Evolutionary conservation across 2,329 filamentous ascomycete species (phyloP), one percentile per base, ranked within the genome.

Genomic region (Arthrobotrys sinensis): DNA sequence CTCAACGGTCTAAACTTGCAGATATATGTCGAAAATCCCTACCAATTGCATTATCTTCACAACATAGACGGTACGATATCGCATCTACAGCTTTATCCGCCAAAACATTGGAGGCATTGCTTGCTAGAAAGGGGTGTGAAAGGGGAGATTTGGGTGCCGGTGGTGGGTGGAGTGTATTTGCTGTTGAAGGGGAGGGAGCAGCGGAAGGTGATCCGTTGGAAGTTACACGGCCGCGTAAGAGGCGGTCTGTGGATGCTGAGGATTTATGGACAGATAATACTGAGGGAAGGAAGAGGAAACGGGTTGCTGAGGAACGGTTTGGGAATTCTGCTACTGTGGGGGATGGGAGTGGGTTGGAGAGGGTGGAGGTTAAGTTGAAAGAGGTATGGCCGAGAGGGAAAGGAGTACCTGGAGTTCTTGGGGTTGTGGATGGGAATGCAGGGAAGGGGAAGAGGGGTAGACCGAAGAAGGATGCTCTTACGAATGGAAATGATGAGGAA

Each of bases 161-260:
- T 21, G 94, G 93, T 0, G 93, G 92, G 4, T 97, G 93, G 90
- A 89, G 90, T 81, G 88, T 94, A 21, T 97, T 96, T 82, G 89
- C 91, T 4, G 89, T 92, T 76, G 90, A 90, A 45, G 84, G 85
- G 84, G 79, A 84, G 82, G 60, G 86, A 85, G 24, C 86, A 88
- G 65, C 88, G 70, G 76, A 82, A 77, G 66, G 46, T 40, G 45
- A 77, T 19, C 90, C 90, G 3, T 82, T 91, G 12, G 88, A 90
- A 79, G 84, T 85, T 0, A 82, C 71, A 53, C 55, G 28, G 40
- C 65, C 62, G 36, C 55, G 48, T 66, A 83, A 36, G 24, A 86
- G 85, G 10, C 87, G 87, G 0, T 81, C 87, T 3, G 86, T 87
- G 3, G 85, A 86, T 28, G 83, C 81, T 28, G 55, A 43, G 3